phyloP scores from a whole-genome alignment of 495 filamentous ascomycete genomes.

The Neurospora sp. region DNA sequence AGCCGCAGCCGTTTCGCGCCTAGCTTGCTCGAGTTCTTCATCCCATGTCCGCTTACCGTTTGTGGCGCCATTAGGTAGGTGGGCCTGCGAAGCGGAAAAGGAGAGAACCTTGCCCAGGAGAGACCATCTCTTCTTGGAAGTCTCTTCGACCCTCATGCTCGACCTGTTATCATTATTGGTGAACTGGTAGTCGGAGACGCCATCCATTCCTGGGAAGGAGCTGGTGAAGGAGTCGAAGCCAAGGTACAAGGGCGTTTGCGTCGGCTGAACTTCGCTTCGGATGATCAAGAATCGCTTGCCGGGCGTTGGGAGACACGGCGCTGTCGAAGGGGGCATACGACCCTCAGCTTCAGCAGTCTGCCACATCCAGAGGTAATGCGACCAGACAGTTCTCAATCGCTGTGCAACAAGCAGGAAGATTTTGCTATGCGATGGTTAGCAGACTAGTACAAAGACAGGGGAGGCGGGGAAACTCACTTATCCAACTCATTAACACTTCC shows the following conservation, averaged over 20 bases:
- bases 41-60: slow-evolving; percentile 20
- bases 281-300: slow-evolving; percentile 86
- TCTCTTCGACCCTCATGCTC: background rate
- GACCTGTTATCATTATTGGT: slow-evolving; percentile 1
- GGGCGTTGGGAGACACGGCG: slow-evolving; percentile 81
- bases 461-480: slow-evolving; percentile 47
- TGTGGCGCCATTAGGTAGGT: background rate
- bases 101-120: slow-evolving; percentile 59
- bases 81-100: slow-evolving; percentile 30
- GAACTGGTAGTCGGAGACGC: slow-evolving; percentile 5
- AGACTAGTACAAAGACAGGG: background rate
- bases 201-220: slow-evolving; percentile 2
- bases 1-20: slow-evolving; percentile 32
- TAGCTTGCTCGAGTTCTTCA: slow-evolving; percentile 33
- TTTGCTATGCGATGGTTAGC: slow-evolving; percentile 27
- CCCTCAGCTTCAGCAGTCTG: slow-evolving; percentile 48
- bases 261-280: slow-evolving; percentile 62
- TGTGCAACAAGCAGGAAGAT: slow-evolving; percentile 63
- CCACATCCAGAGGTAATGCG: slow-evolving; percentile 66
- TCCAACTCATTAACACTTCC: slow-evolving; percentile 58
- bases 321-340: slow-evolving; percentile 57
- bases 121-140: slow-evolving; percentile 54
- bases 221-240: slow-evolving; percentile 31
- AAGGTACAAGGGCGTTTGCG: slow-evolving; percentile 35
- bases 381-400: slow-evolving; percentile 65